Conservation (phyloP, 768 basidiomycete genomes). For the Mycena rosella region DNA sequence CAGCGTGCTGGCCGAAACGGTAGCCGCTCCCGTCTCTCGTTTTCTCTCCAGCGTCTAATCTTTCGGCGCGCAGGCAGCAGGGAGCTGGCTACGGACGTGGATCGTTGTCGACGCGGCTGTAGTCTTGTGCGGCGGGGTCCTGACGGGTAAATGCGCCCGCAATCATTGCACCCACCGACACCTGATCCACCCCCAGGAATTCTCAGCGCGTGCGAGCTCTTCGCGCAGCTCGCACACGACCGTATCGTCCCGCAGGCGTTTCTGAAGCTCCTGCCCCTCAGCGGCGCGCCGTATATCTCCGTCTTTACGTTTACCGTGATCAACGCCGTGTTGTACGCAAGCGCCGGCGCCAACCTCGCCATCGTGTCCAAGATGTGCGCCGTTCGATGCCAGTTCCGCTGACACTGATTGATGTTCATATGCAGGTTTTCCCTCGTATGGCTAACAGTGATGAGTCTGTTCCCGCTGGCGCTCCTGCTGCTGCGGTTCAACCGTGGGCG, state of each 20-base stretch:
- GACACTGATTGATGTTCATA: neutral
- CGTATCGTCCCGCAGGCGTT: slow-evolving; percentile 70
- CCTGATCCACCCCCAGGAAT: slow-evolving; percentile 54
- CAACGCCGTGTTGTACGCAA: slow-evolving; percentile 67
- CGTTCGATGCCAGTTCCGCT: neutral
- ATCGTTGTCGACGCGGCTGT: slow-evolving; percentile 76
- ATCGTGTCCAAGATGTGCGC: slow-evolving; percentile 72
- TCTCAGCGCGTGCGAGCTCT: slow-evolving; percentile 68
- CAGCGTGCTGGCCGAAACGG: slow-evolving; percentile 70
- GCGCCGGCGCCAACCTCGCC: slow-evolving; percentile 62
- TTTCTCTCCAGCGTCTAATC: neutral
- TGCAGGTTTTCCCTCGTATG: slow-evolving; percentile 75
- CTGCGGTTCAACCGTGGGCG: slow-evolving; percentile 77
- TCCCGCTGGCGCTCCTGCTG: slow-evolving; percentile 70
- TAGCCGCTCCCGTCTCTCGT: slow-evolving; percentile 41
- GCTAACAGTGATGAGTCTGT: slow-evolving; percentile 74
- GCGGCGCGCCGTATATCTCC: slow-evolving; percentile 65
- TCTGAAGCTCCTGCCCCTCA: slow-evolving; percentile 59
- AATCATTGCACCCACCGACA: neutral
- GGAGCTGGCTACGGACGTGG: slow-evolving; percentile 72
- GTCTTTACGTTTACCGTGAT: slow-evolving; percentile 64
- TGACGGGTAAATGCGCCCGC: slow-evolving; percentile 63
- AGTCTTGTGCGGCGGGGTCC: slow-evolving; percentile 80
- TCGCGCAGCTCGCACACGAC: slow-evolving; percentile 70
- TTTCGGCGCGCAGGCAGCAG: slow-evolving; percentile 58